Base-by-base conservation (phyloP, 2,329 filamentous ascomycete genomes). In the Aspergillus oerlinghausenensis region DNA sequence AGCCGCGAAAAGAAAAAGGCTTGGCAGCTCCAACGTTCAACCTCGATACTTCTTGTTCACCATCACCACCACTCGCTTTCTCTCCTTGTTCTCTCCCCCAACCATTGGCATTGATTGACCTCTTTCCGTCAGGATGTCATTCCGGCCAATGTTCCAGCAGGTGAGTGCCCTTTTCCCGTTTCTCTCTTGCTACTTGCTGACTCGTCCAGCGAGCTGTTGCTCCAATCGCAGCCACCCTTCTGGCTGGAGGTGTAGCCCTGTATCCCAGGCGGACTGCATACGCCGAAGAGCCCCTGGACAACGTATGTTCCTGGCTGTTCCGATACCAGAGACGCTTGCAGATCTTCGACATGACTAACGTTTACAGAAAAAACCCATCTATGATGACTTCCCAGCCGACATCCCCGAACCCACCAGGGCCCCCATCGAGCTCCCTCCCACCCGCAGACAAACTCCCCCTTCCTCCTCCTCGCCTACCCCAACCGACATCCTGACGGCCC, bases 401-500 rank as follows among this genome's bases (percentile, higher is more conserved):
- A 63, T 65, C 58, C 63, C 70, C 42, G 65, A 66, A 61, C 58
- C 61, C 51, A 62, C 65, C 52, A 35, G 32, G 32, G 32, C 32
- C 4, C 5, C 11, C 32, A 6, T 2, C 32, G 11, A 17, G 32
- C 49, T 60, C 52, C 45, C 61, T 49, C 50, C 63, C 50, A 52
- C 53, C 55, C 35, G 19, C 57, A 50, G 29, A 51, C 48, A 61
- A 58, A 53, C 62, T 47, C 59, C 64, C 53, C 54, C 62, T 50
- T 45, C 66, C 49, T 59, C 71, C 29, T 66, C 70, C 40, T 73
- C 73, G 60, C 90, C 90, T 14, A 91, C 92, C 23, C 92, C 92
- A 14, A 97, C 94, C 63, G 92, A 96, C 76, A 88, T 92, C 51
- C 84, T 99, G 40, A 91, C 94, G 57, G 82, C 82, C 35, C 87